Evolutionary conservation across 2,329 filamentous ascomycete species (phyloP), one percentile per base, ranked within the genome.

Genomic region (Neobulgaria alba): DNA sequence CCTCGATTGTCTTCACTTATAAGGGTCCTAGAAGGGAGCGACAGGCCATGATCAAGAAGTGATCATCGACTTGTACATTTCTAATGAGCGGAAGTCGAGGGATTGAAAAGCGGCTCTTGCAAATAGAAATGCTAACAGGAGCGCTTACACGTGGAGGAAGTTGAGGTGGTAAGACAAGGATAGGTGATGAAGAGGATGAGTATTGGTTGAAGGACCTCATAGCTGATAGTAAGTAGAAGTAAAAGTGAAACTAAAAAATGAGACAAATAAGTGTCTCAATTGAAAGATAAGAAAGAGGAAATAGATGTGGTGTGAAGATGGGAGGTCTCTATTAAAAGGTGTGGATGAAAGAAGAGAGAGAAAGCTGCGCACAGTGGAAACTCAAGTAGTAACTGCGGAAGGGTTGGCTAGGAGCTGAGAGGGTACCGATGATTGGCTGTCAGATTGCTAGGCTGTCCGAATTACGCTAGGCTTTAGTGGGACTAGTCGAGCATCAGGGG

Each of bases 141-240:
- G 30, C 26, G 33, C 45, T 47, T 40, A 47, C 45, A 38, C 45
- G 53, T 21, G 48, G 53, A 21, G 54, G 50, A 33, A 48, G 43
- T 42, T 57, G 55, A 31, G 55, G 49, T 15, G 46, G 45, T 19
- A 58, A 48, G 38, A 48, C 50, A 16, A 57, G 48, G 41, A 58
- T 29, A 38, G 57, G 54, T 41, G 52, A 53, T 33, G 49, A 45
- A 39, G 42, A 53, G 8, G 46, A 51, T 40, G 48, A 53, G 29
- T 49, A 50, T 38, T 54, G 46, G 41, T 51, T 46, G 48, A 54
- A 57, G 29, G 49, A 55, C 51, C 49, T 39, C 54, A 56, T 57
- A 45, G 33, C 46, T 43, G 20, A 33, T 18, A 35, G 10, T 32
- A 38, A 29, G 18, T 29, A 23, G 20, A 12, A 36, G 33, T 23